Base-by-base conservation (phyloP, 345 rosid species). In the Corchorus capsularis region DNA sequence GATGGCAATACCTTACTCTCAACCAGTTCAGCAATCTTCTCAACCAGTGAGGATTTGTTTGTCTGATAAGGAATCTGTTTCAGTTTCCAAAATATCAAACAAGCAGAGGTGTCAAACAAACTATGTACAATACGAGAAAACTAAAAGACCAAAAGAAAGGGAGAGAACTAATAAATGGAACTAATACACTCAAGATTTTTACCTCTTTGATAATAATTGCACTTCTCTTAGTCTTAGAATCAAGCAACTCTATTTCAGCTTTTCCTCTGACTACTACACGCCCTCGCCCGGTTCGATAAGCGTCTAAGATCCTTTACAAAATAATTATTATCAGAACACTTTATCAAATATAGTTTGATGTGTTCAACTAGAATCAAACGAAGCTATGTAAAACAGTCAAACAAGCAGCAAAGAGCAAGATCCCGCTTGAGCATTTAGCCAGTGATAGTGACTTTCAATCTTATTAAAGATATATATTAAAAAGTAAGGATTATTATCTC, bases 21-120 rank as follows among this genome's bases (percentile, higher is more conserved):
- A 50, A 95, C 99, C 77, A 93, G 98, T 73, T 95, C 99, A 54
- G 99, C 99, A 83, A 95, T 93, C 91, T 93, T 95, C 87, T 93
- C 88, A 83, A 95, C 94, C 27, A 95, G 96, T 13, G 86, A 89
- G 71, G 99, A 87, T 85, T 95, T 93, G 87, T 92, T 95, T 52
- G 94, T 90, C 77, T 92, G 98, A 79, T 93, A 95, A 75, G 99
- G 99, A 77, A 95, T 80, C 99, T 95, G 90, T 76, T 75, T 17
- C 86, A 87, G 27, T 60, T 19, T 19, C 77, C 68, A 81, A 64
- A 70, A 63, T 50, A 56, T 62, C 43, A 56, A 64, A 63, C 43
- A 62, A 66, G 65, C 52, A 63, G 37, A 68, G 57, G 60, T 55
- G 8, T 47, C 59, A 71, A 68, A 22, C 47, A 19, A 20, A 39